A percentile compares a stretch with the other conserved stretches of the same genome.
Evolutionary conservation across 345 rosid species (phyloP).

Genomic region (Hirschfeldia incana): DNA sequence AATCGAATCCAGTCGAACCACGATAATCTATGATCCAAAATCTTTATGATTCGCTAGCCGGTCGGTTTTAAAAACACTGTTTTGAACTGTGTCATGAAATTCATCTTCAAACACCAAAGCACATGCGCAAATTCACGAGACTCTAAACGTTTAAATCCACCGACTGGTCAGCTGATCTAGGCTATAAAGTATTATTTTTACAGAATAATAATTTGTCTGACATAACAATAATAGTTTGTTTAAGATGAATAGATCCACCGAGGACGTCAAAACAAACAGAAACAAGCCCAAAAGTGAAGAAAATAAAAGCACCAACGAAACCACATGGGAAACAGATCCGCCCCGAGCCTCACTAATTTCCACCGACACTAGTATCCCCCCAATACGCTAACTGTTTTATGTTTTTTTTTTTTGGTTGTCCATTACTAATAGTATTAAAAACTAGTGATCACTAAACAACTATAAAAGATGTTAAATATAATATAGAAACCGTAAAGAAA

Average conservation of each 20-base stretch:
- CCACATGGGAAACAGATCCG: constrained; percentile 26
- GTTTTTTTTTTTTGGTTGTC: neutral
- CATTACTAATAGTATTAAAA: neutral
- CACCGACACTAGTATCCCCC: constrained; percentile 23
- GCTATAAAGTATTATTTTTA: neutral
- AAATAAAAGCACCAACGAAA: constrained; percentile 20
- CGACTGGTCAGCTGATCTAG: constrained; percentile 10
- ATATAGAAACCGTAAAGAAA: neutral
- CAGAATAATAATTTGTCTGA: neutral
- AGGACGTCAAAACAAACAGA: constrained; percentile 7
- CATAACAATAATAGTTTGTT: neutral
- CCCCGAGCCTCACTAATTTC: constrained; percentile 2
- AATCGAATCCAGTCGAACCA: no score
- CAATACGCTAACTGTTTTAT: neutral
- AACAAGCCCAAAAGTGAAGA: neutral
- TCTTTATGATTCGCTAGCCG: no score
- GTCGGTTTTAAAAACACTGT: no score
- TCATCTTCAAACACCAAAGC: neutral
- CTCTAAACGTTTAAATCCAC: constrained; percentile 13
- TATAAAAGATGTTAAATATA: neutral
- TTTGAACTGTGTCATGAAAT: neutral
- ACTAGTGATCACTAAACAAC: neutral
- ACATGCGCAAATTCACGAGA: constrained; percentile 27
- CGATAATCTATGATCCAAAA: no score
- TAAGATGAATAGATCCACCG: constrained; percentile 7